phyloP scores from a whole-genome alignment of 108 stramenopile species.

The Pelagomonas calceolata region DNA sequence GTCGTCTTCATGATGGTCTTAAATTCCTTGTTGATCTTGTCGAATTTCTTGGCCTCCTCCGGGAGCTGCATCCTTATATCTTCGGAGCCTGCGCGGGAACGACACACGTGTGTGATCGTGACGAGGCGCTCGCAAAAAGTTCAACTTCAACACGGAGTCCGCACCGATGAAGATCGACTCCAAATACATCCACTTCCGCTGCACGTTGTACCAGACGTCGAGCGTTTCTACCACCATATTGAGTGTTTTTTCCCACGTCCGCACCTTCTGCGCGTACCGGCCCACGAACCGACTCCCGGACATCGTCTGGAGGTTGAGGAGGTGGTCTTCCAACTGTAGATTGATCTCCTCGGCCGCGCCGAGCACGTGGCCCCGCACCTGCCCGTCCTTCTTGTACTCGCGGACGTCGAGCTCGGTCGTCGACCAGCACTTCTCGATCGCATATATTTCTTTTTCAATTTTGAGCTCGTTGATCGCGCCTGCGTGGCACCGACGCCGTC shows the following conservation, averaged over 20 bases:
- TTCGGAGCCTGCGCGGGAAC: too few species aligned
- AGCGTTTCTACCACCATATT: constrained; percentile 43
- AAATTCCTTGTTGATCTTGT: constrained; percentile 50
- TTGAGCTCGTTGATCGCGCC: constrained; percentile 53
- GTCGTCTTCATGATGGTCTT: constrained; percentile 47
- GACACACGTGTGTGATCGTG: too few species aligned
- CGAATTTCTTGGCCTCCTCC: constrained; percentile 57
- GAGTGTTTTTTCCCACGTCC: constrained; percentile 46
- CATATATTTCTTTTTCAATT: constrained; percentile 49
- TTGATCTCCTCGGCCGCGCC: constrained; percentile 52
- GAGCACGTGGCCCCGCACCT: constrained; percentile 44
- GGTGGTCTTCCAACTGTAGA: constrained; percentile 51
- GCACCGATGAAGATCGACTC: constrained; percentile 58
- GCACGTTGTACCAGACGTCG: constrained; percentile 55
- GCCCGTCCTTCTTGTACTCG: constrained; percentile 48
- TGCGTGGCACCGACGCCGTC: too few species aligned
- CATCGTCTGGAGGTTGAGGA: constrained; percentile 60
- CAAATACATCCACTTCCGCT: constrained; percentile 60
- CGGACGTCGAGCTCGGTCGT: constrained; percentile 33
- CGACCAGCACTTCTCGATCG: constrained; percentile 44
- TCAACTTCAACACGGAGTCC: too few species aligned
- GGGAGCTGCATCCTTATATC: constrained; percentile 48
- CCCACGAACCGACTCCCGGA: constrained; percentile 45
- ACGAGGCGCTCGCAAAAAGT: too few species aligned
- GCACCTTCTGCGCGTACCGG: constrained; percentile 42